Evolutionary conservation across 2,329 filamentous ascomycete species (phyloP).

Genomic region (Ceratocystis variospora): DNA sequence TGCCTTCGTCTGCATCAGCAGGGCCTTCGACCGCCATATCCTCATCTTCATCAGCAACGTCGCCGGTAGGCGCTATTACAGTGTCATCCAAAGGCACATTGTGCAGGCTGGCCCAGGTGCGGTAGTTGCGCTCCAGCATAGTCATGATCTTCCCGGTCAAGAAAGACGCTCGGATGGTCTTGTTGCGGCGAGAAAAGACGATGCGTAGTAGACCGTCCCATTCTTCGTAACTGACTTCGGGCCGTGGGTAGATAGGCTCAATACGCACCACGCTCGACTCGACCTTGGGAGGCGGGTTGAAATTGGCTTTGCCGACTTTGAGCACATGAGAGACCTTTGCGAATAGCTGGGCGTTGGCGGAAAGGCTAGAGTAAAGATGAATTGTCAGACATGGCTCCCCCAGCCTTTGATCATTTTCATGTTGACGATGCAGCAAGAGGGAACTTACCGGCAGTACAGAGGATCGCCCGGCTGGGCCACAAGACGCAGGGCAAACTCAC

Average conservation of each 20-base stretch:
- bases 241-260: conserved; percentile 66
- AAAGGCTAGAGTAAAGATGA: conserved; percentile 34
- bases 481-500: conserved; percentile 81
- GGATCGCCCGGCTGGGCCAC: conserved; percentile 80
- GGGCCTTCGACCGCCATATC: not conserved
- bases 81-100: conserved; percentile 61
- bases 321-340: conserved; percentile 56
- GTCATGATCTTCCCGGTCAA: conserved; percentile 66
- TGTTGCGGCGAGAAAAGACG: conserved; percentile 62
- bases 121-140: conserved; percentile 76
- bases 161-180: conserved; percentile 71
- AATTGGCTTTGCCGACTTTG: conserved; percentile 94
- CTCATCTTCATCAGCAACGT: conserved; percentile 30
- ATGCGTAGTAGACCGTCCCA: conserved; percentile 86
- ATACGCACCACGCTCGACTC: conserved; percentile 84
- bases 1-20: conserved; percentile 26
- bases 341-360: conserved; percentile 86
- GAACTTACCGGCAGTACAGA: conserved; percentile 55
- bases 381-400: not conserved
- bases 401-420: not conserved
- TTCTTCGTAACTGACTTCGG: conserved; percentile 83
- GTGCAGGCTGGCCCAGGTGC: conserved; percentile 79
- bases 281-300: conserved; percentile 85
- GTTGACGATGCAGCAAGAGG: not conserved
- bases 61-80: conserved; percentile 28